phyloP scores from a whole-genome alignment of 1,284 basidiomycete species.

The Pterulicium gracile region DNA sequence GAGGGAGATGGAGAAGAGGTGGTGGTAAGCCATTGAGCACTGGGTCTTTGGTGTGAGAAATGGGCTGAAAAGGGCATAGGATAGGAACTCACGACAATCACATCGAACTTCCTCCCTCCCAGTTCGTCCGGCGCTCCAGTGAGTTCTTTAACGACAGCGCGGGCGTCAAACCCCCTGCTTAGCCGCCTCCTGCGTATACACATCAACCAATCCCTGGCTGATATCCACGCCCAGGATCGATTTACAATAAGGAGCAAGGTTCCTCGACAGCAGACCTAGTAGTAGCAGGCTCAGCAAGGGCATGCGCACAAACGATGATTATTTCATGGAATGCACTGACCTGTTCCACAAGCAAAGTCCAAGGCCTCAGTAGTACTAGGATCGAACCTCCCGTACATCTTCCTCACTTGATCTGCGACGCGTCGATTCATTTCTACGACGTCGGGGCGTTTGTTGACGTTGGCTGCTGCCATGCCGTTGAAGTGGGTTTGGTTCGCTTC shows the following conservation, averaged over 20 bases:
- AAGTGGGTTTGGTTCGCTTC: background rate
- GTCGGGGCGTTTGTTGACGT: background rate
- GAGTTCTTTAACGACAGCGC: conserved; percentile 40
- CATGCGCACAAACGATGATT: background rate
- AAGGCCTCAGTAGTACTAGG: conserved; percentile 25
- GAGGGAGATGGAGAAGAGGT: conserved; percentile 39
- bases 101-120: conserved; percentile 44
- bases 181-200: conserved; percentile 43
- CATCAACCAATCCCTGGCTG: conserved; percentile 52
- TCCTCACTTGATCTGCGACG: background rate
- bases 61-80: too few species aligned
- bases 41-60: too few species aligned
- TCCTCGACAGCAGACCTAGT: conserved; percentile 45
- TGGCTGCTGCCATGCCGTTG: background rate
- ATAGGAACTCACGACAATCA: conserved; percentile 44
- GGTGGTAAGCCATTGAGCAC: conserved; percentile 64
- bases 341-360: conserved; percentile 36
- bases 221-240: conserved; percentile 62
- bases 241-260: conserved; percentile 41
- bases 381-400: conserved; percentile 17
- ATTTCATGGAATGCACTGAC: conserved; percentile 15
- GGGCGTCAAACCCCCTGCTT: conserved; percentile 58
- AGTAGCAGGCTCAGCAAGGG: too few species aligned
- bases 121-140: conserved; percentile 36
- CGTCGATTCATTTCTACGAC: background rate